Conservation (phyloP, 1,139 yeast genomes). For the Zhuliangozyma blackwelliae region DNA sequence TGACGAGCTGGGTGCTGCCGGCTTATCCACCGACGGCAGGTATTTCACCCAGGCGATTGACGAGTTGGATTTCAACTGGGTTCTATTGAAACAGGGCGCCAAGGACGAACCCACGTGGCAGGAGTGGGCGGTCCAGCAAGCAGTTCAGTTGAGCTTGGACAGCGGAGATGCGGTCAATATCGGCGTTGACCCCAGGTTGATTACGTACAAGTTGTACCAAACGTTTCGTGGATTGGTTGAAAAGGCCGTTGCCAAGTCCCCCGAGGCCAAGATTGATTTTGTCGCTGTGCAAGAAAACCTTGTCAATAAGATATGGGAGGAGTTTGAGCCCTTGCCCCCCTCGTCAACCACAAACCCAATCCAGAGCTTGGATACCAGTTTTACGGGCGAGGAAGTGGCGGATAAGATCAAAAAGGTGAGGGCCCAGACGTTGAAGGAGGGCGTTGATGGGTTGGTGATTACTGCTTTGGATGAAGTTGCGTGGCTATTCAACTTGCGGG, state of each 20-base stretch:
- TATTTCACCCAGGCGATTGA: constrained; percentile 87
- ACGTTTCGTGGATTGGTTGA: constrained; percentile 22
- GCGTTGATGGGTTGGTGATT: constrained; percentile 49
- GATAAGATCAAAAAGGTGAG: constrained; percentile 46
- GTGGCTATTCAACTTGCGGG: constrained; percentile 87
- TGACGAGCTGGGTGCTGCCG: constrained; percentile 67
- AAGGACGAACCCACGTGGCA: constrained; percentile 80
- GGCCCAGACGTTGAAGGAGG: constrained; percentile 35
- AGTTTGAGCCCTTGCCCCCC: constrained; percentile 48
- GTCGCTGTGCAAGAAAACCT: constrained; percentile 67
- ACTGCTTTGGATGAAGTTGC: constrained; percentile 84
- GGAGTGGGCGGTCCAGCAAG: constrained; percentile 72
- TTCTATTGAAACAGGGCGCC: constrained; percentile 73
- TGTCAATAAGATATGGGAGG: constrained; percentile 71
- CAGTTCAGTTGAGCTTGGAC: constrained; percentile 47
- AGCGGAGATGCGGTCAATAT: constrained; percentile 38
- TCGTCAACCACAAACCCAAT: constrained; percentile 29
- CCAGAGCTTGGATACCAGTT: constrained; percentile 39
- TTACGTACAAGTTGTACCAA: constrained; percentile 43
- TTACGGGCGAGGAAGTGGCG: constrained; percentile 44
- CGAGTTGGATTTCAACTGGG: constrained; percentile 89
- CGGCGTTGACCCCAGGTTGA: constrained; percentile 60
- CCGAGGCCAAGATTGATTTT: constrained; percentile 49
- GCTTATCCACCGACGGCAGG: constrained; percentile 90
- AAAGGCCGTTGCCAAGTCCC: constrained; percentile 14